Evolutionary conservation across 1,284 basidiomycete genomes (phyloP).

Genomic region (Apiotrichum gamsii): DNA sequence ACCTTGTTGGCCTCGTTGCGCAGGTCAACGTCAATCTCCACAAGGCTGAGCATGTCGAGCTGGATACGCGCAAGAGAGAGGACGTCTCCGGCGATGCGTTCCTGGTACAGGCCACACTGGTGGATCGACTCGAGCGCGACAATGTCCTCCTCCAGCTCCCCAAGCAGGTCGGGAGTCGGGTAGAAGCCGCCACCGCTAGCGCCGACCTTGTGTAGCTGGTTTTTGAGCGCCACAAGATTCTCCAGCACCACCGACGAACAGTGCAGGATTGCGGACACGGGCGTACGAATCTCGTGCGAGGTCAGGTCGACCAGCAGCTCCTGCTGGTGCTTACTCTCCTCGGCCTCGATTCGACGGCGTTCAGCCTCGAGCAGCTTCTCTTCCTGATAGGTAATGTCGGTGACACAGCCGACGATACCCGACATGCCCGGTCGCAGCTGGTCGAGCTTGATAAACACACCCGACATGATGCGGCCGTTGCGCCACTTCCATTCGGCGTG

Average conservation of each 20-base stretch:
- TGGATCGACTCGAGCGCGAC: slow-evolving; percentile 29
- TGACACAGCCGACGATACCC: slow-evolving; percentile 38
- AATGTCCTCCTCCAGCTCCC: slow-evolving; percentile 37
- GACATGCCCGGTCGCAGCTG: slow-evolving; percentile 24
- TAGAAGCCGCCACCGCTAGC: slow-evolving; percentile 22
- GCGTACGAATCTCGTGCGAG: slow-evolving; percentile 44
- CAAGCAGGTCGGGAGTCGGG: slow-evolving; percentile 35
- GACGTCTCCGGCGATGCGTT: slow-evolving; percentile 48
- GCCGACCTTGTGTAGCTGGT: slow-evolving; percentile 28
- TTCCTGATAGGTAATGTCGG: slow-evolving; percentile 40
- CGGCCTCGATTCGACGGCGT: slow-evolving; percentile 35
- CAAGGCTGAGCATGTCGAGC: slow-evolving; percentile 29
- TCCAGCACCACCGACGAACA: slow-evolving; percentile 44
- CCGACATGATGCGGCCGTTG: slow-evolving; percentile 29
- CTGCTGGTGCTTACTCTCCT: slow-evolving; percentile 37
- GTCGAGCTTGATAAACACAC: slow-evolving; percentile 38
- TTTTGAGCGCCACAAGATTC: slow-evolving; percentile 33
- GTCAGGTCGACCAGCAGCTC: slow-evolving; percentile 46
- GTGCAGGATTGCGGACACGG: slow-evolving; percentile 43
- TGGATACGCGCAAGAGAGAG: slow-evolving; percentile 47
- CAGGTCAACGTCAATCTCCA: slow-evolving; percentile 32
- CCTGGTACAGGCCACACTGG: slow-evolving; percentile 47
- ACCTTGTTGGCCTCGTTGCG: slow-evolving; percentile 29
- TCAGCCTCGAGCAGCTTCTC: slow-evolving; percentile 36
- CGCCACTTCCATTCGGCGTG: slow-evolving; percentile 33